A percentile compares a stretch with the other conserved stretches of the same genome.
Conservation (phyloP, 139 green algal genomes). For the Mychonastes homosphaera region DNA sequence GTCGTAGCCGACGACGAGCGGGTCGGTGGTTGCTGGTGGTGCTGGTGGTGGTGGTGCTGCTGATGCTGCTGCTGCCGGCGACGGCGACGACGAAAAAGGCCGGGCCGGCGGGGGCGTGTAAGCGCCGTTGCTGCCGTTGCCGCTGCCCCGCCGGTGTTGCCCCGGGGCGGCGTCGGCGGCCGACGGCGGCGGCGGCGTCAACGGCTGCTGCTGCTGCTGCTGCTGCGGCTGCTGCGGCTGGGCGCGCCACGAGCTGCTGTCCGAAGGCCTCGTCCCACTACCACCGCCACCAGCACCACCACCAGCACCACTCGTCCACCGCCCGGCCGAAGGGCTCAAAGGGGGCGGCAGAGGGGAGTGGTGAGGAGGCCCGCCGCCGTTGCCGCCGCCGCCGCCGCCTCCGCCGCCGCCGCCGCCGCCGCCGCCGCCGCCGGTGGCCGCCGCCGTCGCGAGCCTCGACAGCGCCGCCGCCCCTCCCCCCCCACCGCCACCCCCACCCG, state of each 20-base stretch:
- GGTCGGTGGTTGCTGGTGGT: not conserved
- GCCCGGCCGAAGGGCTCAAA: too few relatives aligned
- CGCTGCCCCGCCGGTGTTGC: not conserved
- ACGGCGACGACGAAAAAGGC: not conserved
- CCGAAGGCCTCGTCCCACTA: not conserved
- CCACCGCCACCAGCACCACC: slow-evolving; percentile 6
- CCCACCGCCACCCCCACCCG: not conserved
- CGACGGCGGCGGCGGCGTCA: not conserved
- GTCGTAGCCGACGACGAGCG: slow-evolving; percentile 35
- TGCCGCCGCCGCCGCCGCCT: too few relatives aligned
- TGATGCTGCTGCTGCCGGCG: not conserved
- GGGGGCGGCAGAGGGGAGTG: too few relatives aligned
- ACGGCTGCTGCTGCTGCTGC: slow-evolving; percentile 2
- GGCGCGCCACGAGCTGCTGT: not conserved
- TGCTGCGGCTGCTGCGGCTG: slow-evolving; percentile 3
- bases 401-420: slow-evolving; percentile 6
- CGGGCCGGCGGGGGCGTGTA: too few relatives aligned
- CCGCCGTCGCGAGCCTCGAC: not conserved
- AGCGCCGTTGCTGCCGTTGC: not conserved
- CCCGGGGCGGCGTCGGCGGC: not conserved
- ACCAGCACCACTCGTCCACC: too few relatives aligned
- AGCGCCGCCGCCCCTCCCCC: not conserved
- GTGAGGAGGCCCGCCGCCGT: too few relatives aligned
- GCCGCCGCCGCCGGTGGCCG: not conserved
- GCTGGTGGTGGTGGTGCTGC: slow-evolving; percentile 4